Evolutionary conservation across 768 basidiomycete genomes (phyloP), one percentile per base, ranked within the genome.

Genomic region (Leccinum arenicola): DNA sequence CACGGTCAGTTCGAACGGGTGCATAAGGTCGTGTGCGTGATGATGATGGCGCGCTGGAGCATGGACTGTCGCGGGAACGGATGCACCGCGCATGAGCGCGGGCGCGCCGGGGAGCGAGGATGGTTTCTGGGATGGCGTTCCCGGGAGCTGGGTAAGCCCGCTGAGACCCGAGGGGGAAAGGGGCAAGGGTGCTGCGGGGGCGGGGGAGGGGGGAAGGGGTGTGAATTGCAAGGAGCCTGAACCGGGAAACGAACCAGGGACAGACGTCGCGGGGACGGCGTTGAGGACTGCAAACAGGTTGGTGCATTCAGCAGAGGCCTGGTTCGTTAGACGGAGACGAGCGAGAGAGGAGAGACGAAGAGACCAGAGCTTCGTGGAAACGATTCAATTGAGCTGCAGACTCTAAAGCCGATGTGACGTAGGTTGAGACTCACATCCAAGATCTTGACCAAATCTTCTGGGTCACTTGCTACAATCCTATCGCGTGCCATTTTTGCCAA

Each of bases 401-500:
- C 1, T 17, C 27, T 11, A 10, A 29, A 49, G 3, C 14, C 6
- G 14, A 12, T 19, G 33, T 35, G 47, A 21, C 50, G 36, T 27
- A 50, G 19, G 17, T 15, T 9, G 2, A 15, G 47, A 73, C 88
- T 77, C 72, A 91, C 91, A 50, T 82, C 84, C 31, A 93, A 77
- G 57, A 93, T 81, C 59, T 82, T 77, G 9, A 70, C 68, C 50
- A 91, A 63, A 57, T 92, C 87, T 62, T 85, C 84, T 1, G 91
- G 89, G 63, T 88, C 80, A 52, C 88, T 77, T 17, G 80, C 77
- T 21, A 93, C 84, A 55, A 93, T 82, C 33, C 85, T 79, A 70
- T 93, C 91, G 68, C 88, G 82, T 35, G 91, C 90, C 88, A 92
- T 91, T 62, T 77, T 81, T n/a, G 91, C 91, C 56, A 93, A 68